Evolutionary conservation across 176 grass and related monocot genomes (phyloP), one percentile per base, ranked within the genome.

Genomic region (Stipa capillata): DNA sequence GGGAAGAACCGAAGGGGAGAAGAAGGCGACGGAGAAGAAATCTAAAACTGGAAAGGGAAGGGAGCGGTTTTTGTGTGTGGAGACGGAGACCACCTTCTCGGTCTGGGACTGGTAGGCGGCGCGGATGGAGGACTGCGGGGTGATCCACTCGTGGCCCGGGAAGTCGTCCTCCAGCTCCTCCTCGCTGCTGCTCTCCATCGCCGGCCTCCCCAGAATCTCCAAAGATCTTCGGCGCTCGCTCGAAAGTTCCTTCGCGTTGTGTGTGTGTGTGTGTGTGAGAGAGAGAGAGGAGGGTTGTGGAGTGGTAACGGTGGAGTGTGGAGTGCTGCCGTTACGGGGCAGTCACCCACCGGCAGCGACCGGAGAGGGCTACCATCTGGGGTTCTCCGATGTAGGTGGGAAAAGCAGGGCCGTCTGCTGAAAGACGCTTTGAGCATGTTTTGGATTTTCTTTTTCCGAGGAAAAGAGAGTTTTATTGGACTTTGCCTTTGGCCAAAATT

Each of bases 141-240:
- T 98, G 83, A 98, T 98, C 96, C 92, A 98, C 72, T 98, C 96
- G 78, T 95, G 92, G 37, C 92, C 80, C 37, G 87, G 86, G 74
- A 87, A 98, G 73, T 93, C 83, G 58, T 91, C 92, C 33, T 91
- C 92, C 85, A 86, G 88, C 44, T 95, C 90, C 49, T 98, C 96
- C 84, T 90, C 96, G 68, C 91, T 93, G 85, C 92, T 98, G 92
- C 95, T 94, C 85, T 94, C 90, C 96, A 94, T 94, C 23, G 70
- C 41, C 81, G 63, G 74, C 53, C 72, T 77, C 83, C 56, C 28
- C 43, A 48, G 29, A 59, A 40, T 9, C 61, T 1, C 3, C 66
- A 15, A 14, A 31, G 0, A 27, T 23, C 28, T 23, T 14, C 17
- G 35, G 66, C 41, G 66, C 66, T 47, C 24, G 24, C 24, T 47